These are phyloP conservation scores for Pleurozium schreberi DNA, from an alignment of 225 moss, liverwort and hornwort genomes.

Conservation along the genomic window DNA sequence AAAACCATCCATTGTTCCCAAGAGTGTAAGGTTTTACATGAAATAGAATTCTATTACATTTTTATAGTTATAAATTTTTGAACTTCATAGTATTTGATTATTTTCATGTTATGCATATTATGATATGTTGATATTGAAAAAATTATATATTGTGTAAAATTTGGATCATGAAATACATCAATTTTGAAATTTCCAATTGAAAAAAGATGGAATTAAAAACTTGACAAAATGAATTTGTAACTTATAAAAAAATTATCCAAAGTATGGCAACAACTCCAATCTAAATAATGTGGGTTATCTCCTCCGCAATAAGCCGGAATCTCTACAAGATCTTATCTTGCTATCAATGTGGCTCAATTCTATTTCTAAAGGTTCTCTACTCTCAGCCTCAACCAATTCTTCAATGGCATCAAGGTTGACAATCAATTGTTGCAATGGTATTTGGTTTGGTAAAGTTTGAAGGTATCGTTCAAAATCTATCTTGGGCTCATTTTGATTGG, in stretches of 20 bases:
- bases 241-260: no score
- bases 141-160: background rate
- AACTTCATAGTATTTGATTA: background rate
- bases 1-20: no score
- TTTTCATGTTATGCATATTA: background rate
- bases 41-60: background rate
- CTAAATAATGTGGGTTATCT: no score
- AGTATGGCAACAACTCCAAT: no score
- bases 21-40: background rate
- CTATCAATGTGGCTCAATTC: background rate
- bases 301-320: background rate
- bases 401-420: background rate
- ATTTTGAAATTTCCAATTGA: no score
- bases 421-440: background rate
- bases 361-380: background rate
- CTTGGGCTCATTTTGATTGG: background rate
- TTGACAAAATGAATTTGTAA: no score
- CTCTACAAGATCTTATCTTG: background rate
- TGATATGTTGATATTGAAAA: background rate
- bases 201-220: no score
- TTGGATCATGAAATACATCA: no score
- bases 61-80: background rate
- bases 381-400: background rate
- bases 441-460: background rate
- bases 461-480: background rate